Base-by-base conservation (phyloP, 1,139 yeast species). In the Pichia inconspicua region DNA sequence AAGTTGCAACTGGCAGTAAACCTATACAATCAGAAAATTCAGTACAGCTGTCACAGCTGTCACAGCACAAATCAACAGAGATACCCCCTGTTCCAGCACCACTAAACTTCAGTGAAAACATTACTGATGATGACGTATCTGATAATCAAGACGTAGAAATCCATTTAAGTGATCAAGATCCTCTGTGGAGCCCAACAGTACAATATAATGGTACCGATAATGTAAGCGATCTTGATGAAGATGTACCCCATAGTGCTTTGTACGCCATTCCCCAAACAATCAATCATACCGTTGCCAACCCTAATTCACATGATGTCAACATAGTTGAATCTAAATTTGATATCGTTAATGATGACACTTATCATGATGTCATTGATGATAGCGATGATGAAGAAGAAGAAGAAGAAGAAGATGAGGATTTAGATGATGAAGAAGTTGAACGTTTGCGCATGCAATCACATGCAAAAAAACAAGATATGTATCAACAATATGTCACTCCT, bases 361-460 rank as follows among this genome's bases (percentile, higher is more conserved):
- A 49, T 27, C 47, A 44, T 12, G 53, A 48, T 6, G 49, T 51
- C 3, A 54, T 46, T 10, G 56, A 52, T 2, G 53, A 49, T 7
- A 46, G 46, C 10, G 53, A 53, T 5, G 55, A 50, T 11, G 51
- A 50, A n/a, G 46, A 46, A 15, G 48, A 45, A 8, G 53, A 48
- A 5, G 50, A 53, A 3, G 55, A 47, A 5, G 56, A 52, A 1
- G 53, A 49, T 11, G 47, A 48, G 10, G 53, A 53, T 5, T 53
- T 49, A 9, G 51, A 45, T n/a, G 50, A 50, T 15, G 46, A 46
- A 14, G 50, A 46, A 17, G 51, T 46, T 14, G 51, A 50, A n/a
- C 30, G 41, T 12, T 46, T 53, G 38, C 45, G 49, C 6, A 12
- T 45, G 19, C 41, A 36, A 40, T 34, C 49, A n/a, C 41, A 36